phyloP scores from a whole-genome alignment of 345 rosid genomes.

The Salix purpurea region DNA sequence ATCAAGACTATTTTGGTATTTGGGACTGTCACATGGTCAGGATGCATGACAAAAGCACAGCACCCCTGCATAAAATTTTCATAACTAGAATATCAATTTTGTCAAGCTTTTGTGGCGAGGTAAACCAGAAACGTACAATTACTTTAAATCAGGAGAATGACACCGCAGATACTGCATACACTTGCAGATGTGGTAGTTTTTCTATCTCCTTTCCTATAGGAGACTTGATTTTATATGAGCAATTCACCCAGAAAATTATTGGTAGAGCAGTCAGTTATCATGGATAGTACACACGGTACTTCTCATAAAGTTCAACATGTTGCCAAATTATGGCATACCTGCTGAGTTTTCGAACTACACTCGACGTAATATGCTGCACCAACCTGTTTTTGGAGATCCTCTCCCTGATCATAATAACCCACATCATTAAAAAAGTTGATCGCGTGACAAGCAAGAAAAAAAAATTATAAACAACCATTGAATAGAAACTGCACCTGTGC shows the following conservation, averaged over 20 bases:
- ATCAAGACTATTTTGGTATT: background rate
- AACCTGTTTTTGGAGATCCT: conserved; percentile 88
- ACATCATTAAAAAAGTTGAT: conserved; percentile 5
- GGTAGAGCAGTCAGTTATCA: background rate
- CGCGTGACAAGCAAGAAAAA: background rate
- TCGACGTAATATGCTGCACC: conserved; percentile 90
- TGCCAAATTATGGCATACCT: conserved; percentile 43
- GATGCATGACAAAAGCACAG: background rate
- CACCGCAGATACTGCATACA: background rate
- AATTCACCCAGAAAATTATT: background rate
- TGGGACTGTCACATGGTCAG: no score
- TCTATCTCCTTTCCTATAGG: background rate
- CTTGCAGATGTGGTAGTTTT: background rate
- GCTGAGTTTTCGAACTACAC: conserved; percentile 99
- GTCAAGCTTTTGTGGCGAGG: background rate
- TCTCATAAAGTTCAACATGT: background rate
- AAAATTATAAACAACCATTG: background rate
- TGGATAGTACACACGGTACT: background rate
- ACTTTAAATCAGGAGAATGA: background rate
- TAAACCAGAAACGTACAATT: background rate
- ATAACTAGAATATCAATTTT: conserved; percentile 1
- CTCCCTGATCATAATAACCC: conserved; percentile 53
- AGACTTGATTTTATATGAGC: background rate
- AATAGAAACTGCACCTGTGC: conserved; percentile 54
- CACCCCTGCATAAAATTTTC: background rate